Evolutionary conservation across 192 early-diverging fungal species (phyloP).

Genomic region (Backusella tarrabulga): DNA sequence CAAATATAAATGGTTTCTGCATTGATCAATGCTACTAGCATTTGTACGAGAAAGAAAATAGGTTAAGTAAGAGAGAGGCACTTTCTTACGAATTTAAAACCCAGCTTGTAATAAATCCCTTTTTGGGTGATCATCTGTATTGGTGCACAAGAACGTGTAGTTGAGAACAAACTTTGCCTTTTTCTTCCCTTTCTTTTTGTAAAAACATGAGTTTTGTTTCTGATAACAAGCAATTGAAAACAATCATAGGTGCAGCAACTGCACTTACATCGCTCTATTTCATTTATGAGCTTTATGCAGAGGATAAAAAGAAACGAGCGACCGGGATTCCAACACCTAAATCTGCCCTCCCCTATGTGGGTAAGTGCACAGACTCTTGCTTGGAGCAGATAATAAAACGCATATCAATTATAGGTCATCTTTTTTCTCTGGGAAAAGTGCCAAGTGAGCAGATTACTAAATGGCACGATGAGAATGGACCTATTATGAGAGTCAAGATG

Average conservation of each 20-base stretch:
- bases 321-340: neutral
- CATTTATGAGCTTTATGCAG: neutral
- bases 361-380: too few relatives aligned
- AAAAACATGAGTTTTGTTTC: neutral
- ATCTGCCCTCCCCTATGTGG: neutral
- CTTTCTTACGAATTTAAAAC: too few relatives aligned
- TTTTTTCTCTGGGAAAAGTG: neutral
- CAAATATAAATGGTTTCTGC: too few relatives aligned
- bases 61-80: too few relatives aligned
- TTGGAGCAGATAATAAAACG: too few relatives aligned
- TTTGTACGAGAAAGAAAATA: too few relatives aligned
- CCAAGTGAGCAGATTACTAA: neutral
- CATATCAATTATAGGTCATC: neutral
- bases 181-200: too few relatives aligned
- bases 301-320: neutral
- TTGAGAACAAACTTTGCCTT: too few relatives aligned
- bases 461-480: conserved; percentile 3
- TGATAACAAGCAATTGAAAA: neutral
- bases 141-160: too few relatives aligned
- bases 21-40: too few relatives aligned
- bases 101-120: too few relatives aligned
- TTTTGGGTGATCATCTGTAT: too few relatives aligned
- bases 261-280: neutral
- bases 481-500: conserved; percentile 3
- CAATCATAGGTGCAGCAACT: neutral